Conservation (phyloP, 768 basidiomycete genomes). For the Trametes elegans region DNA sequence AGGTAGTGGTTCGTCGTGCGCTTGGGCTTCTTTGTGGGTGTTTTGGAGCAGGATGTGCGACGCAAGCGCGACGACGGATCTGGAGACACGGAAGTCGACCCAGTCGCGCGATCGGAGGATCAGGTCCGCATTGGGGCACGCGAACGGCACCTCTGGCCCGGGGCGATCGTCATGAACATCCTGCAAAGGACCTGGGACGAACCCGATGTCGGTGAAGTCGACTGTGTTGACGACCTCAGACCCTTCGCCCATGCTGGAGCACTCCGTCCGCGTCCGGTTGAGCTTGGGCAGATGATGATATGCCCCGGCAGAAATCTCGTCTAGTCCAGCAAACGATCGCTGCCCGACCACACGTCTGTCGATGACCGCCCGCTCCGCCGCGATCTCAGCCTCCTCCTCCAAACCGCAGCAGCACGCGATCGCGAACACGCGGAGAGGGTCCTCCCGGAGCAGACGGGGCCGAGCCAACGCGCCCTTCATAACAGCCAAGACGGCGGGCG, state of each 20-base stretch:
- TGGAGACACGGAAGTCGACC: neutral
- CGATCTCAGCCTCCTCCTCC: conserved; percentile 28
- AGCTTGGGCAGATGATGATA: neutral
- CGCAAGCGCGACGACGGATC: neutral
- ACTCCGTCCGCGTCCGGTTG: neutral
- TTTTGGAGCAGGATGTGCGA: conserved; percentile 29
- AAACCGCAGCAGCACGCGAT: conserved; percentile 33
- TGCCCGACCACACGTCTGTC: conserved; percentile 17
- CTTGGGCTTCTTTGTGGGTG: neutral
- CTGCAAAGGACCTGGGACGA: neutral
- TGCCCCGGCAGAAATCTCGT: neutral
- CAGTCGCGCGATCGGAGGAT: neutral
- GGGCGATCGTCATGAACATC: neutral
- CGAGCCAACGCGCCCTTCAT: neutral
- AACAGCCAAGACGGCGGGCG: neutral
- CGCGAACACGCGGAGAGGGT: conserved; percentile 30
- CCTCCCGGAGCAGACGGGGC: neutral
- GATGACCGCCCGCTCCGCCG: neutral
- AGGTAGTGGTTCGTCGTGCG: neutral
- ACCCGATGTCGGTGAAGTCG: neutral
- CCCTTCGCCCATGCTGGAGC: neutral
- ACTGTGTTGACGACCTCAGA: neutral
- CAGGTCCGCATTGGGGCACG: neutral
- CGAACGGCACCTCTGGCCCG: neutral
- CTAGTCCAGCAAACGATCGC: neutral